phyloP scores from a whole-genome alignment of 2,329 filamentous ascomycete species.

The Trichophyton verrucosum region DNA sequence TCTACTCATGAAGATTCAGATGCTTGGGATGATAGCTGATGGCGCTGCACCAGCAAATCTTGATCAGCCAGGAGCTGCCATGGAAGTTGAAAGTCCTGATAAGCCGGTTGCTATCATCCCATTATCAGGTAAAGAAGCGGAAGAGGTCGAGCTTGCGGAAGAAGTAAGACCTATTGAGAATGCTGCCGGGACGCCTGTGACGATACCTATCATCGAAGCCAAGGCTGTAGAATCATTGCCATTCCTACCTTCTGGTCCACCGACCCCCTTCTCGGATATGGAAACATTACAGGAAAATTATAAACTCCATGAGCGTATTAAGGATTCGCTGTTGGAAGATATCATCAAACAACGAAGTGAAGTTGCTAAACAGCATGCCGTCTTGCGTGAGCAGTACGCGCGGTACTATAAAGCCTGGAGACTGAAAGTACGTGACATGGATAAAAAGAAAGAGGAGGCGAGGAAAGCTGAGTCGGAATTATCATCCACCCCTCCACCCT shows the following conservation, averaged over 20 bases:
- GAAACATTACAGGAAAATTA: constrained; percentile 34
- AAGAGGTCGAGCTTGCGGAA: constrained; percentile 13
- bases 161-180: neutral
- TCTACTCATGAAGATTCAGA: constrained; percentile 33
- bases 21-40: constrained; percentile 32
- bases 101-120: constrained; percentile 13
- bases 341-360: constrained; percentile 30
- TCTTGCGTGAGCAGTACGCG: constrained; percentile 30
- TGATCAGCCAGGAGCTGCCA: constrained; percentile 16
- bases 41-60: constrained; percentile 21
- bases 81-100: constrained; percentile 13
- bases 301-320: constrained; percentile 27
- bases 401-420: constrained; percentile 36
- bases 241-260: constrained; percentile 32
- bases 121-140: constrained; percentile 17
- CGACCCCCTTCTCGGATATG: constrained; percentile 34
- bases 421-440: constrained; percentile 30
- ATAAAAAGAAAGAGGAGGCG: constrained; percentile 29
- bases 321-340: constrained; percentile 26
- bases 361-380: constrained; percentile 28
- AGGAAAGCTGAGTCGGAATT: constrained; percentile 27
- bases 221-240: constrained; percentile 35
- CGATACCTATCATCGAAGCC: constrained; percentile 14
- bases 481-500: constrained; percentile 23
- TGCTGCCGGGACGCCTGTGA: constrained; percentile 2